These are phyloP conservation scores for Aspergillus sp. DNA, from an alignment of 2,329 filamentous ascomycete species.

Conservation along the genomic window DNA sequence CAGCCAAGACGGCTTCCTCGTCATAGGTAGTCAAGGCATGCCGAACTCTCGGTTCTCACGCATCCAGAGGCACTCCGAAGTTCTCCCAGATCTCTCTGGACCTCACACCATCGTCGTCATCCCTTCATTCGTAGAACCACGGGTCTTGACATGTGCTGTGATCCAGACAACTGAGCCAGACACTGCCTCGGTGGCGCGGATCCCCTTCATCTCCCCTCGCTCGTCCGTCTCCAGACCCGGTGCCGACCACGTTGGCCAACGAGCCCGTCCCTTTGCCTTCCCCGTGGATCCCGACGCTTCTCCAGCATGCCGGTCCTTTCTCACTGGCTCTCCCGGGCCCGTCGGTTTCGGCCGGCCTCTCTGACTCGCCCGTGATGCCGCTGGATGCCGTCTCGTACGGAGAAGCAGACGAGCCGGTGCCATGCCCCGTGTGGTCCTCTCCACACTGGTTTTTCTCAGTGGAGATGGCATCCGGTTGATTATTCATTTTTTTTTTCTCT, in stretches of 20 bases:
- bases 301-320: slow-evolving; percentile 7
- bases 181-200: slow-evolving; percentile 4
- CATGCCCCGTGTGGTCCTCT: slow-evolving; percentile 6
- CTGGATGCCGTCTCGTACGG: background rate
- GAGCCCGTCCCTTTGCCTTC: background rate
- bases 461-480: background rate
- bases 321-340: slow-evolving; percentile 7
- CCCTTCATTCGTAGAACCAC: slow-evolving; percentile 4
- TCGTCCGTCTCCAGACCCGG: slow-evolving; percentile 2
- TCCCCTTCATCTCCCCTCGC: slow-evolving; percentile 7
- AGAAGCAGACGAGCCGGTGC: background rate
- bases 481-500: slow-evolving; percentile 7
- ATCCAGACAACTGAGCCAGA: too few species aligned
- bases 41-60: background rate
- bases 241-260: slow-evolving; percentile 7
- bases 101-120: background rate
- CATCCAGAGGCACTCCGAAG: background rate
- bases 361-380: slow-evolving; percentile 7
- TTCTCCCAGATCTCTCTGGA: background rate
- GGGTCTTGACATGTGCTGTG: background rate
- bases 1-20: slow-evolving; percentile 4
- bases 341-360: slow-evolving; percentile 21
- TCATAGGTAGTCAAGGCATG: slow-evolving; percentile 1
- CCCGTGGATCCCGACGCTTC: slow-evolving; percentile 14
- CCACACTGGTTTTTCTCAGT: slow-evolving; percentile 10